Percentiles rank a stretch among this genome's conserved stretches.
These are phyloP conservation scores for Chlorella ohadii DNA, from an alignment of 139 green algal species.

Conservation along the genomic window DNA sequence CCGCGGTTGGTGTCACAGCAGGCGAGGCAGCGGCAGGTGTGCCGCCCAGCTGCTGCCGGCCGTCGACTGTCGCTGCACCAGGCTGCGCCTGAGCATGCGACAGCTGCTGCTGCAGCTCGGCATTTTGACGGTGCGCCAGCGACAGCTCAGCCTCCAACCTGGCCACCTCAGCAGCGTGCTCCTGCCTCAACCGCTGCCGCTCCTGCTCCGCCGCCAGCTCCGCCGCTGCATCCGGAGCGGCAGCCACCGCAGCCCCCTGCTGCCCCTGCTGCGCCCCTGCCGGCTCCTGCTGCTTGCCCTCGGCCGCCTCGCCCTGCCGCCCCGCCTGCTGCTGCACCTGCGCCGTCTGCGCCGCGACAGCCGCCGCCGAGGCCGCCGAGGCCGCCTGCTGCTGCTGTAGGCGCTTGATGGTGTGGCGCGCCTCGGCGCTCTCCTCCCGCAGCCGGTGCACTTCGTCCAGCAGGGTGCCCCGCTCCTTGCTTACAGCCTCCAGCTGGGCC, in stretches of 20 bases:
- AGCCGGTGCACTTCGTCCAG: constrained; percentile 20
- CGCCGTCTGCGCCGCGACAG: not conserved
- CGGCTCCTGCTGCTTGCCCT: not conserved
- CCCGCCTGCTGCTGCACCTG: not conserved
- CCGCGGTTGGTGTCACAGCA: not conserved
- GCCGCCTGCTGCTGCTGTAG: constrained; percentile 10
- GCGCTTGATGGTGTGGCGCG: not conserved
- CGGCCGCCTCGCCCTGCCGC: not conserved
- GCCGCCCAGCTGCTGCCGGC: not conserved
- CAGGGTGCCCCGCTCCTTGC: constrained; percentile 15
- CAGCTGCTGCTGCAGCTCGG: constrained; percentile 15
- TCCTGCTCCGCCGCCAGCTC: not conserved
- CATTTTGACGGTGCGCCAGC: constrained; percentile 6
- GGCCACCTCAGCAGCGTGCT: not conserved
- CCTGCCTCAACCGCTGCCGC: not conserved
- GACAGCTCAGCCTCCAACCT: constrained; percentile 17
- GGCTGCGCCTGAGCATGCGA: not conserved
- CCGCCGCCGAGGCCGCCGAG: too few relatives aligned
- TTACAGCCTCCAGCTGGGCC: constrained; percentile 25
- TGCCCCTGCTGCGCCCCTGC: not conserved
- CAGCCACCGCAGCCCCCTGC: not conserved
- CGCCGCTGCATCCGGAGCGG: not conserved
- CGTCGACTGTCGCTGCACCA: not conserved
- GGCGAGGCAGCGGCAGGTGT: not conserved
- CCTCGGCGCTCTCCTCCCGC: constrained; percentile 29